Evolutionary conservation across 768 basidiomycete species (phyloP), one percentile per base, ranked within the genome.

Genomic region (Crucibulum laeve): DNA sequence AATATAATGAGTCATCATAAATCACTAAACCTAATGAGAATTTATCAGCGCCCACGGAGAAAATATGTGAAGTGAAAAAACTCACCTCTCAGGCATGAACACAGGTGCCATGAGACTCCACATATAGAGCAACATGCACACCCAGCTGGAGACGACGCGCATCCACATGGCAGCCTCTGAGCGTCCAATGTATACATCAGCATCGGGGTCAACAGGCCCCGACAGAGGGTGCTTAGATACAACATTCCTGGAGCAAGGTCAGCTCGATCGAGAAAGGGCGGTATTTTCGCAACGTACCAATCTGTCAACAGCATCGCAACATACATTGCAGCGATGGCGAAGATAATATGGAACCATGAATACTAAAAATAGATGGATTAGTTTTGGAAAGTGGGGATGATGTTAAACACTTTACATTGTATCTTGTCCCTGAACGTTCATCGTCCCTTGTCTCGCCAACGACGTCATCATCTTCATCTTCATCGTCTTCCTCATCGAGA

Each of bases 111-210:
- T 54, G 24, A 95, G 65, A 53, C 87, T 92, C 91, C 91, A 93
- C 23, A 77, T 79, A 56, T 91, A 95, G 47, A 92, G 63, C 32
- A 84, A 44, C 65, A 91, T 84, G 62, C 91, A 97, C 19, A 95
- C 76, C 95, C 95, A 99, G 50, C 89, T 89, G 23, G 91, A 93
- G 36, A 98, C 88, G 24, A 98, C 79, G 3, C 96, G 74, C 91
- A 97, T 97, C 96, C 96, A 99, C 95, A 99, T 98, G 3, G 96
- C 93, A 6, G 88, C 85, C 60, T 93, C 90, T 4, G 91, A 94
- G 26, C 93, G 82, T 14, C 96, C 96, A 38, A 98, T 98, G 62
- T 91, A 90, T 28, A 97, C 84, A 48, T 87, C 80, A 33, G 77
- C 68, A 43, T 79, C 73, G n/a, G 80, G 74, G 47, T 80, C 73